A percentile compares a stretch with the other conserved stretches of the same genome.
phyloP scores from a whole-genome alignment of 1,284 basidiomycete genomes.

The Sutorius eximius region DNA sequence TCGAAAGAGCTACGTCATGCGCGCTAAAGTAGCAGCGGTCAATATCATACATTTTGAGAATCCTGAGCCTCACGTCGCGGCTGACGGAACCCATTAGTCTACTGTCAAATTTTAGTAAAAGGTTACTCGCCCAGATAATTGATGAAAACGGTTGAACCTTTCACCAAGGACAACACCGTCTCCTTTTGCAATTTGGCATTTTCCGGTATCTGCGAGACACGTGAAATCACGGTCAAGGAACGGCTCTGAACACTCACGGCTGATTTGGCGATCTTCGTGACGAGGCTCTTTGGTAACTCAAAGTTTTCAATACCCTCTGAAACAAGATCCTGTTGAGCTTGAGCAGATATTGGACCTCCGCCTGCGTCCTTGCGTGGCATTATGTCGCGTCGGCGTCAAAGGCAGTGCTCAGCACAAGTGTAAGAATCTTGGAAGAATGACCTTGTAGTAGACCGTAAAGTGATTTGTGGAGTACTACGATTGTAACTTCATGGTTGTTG shows the following conservation, averaged over 20 bases:
- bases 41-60: conserved; percentile 3
- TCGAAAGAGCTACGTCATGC: conserved; percentile 81
- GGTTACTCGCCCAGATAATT: conserved; percentile 75
- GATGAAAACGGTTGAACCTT: conserved; percentile 89
- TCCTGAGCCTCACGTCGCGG: conserved; percentile 59
- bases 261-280: conserved; percentile 82
- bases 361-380: conserved; percentile 66
- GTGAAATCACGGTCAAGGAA: background rate
- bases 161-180: conserved; percentile 76
- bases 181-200: conserved; percentile 87
- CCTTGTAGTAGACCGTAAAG: background rate
- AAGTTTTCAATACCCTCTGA: conserved; percentile 84
- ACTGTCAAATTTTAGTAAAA: background rate
- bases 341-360: conserved; percentile 56
- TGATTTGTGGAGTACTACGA: no score
- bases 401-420: background rate
- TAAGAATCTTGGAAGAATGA: background rate
- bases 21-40: conserved; percentile 50
- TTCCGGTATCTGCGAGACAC: conserved; percentile 66
- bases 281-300: conserved; percentile 79
- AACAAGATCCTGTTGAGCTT: conserved; percentile 72
- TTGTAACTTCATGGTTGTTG: no score
- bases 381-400: conserved; percentile 1
- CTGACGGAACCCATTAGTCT: conserved; percentile 35
- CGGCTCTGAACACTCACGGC: conserved; percentile 45